Conservation (phyloP, 768 basidiomycete genomes). For the Mycena venus region DNA sequence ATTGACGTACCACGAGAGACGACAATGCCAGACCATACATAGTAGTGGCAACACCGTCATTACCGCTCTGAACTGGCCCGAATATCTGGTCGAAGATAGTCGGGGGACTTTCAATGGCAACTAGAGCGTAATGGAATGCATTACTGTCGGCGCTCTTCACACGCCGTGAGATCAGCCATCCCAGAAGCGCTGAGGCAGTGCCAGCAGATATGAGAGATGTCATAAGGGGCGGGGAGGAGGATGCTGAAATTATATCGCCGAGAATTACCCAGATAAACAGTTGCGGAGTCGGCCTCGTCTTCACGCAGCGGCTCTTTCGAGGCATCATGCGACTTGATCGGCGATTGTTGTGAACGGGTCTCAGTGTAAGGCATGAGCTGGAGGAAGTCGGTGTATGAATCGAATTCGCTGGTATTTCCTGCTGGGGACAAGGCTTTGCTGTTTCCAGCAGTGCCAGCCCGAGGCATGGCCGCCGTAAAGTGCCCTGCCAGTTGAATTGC, state of each 20-base stretch:
- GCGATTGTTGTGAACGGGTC: background rate
- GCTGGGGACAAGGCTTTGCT: background rate
- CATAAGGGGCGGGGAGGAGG: background rate
- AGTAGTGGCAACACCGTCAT: background rate
- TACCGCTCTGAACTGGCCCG: background rate
- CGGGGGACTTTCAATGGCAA: background rate
- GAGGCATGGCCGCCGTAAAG: background rate
- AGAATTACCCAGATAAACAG: background rate
- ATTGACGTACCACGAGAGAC: constrained; percentile 1
- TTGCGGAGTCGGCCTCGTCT: background rate
- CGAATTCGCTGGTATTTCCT: background rate
- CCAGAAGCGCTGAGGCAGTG: background rate
- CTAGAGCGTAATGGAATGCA: background rate
- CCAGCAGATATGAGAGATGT: constrained; percentile 1
- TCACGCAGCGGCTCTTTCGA: background rate
- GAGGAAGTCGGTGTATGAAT: background rate
- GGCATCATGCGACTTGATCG: background rate
- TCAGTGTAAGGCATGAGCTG: background rate
- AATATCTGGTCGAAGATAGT: background rate
- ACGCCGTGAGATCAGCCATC: constrained; percentile 11
- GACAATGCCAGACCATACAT: constrained; percentile 21
- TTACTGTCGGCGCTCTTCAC: background rate
- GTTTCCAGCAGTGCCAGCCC: background rate
- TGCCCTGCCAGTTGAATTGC: background rate
- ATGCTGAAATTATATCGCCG: background rate